Percentiles rank a stretch among this genome's conserved stretches.
Evolutionary conservation across 2,329 filamentous ascomycete species (phyloP).

Genomic region (Colletotrichum melonis): DNA sequence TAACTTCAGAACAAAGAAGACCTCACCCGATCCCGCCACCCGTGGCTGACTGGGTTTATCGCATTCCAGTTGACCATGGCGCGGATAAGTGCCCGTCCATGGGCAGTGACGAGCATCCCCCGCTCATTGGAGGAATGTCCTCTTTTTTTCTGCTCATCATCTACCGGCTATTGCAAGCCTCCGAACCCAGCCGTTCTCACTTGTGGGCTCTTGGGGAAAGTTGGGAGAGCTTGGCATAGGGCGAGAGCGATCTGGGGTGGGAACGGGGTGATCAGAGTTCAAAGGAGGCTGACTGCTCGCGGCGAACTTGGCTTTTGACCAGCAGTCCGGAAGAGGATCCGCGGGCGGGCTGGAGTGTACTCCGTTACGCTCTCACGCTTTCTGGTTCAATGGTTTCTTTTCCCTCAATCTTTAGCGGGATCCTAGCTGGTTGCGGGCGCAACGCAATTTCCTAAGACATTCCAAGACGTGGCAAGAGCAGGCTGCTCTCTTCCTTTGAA

Average conservation of each 20-base stretch:
- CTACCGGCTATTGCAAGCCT: background rate
- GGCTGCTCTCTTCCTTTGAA: background rate
- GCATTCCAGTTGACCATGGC: background rate
- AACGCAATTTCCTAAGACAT: background rate
- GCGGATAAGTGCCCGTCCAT: background rate
- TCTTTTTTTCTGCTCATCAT: background rate
- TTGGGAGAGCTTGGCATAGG: background rate
- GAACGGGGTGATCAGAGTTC: background rate
- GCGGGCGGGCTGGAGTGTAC: background rate
- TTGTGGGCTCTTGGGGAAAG: background rate
- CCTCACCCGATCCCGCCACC: background rate
- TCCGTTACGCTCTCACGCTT: no score
- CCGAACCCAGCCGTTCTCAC: background rate
- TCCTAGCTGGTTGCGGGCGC: background rate
- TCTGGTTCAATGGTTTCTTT: background rate
- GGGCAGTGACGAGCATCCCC: background rate
- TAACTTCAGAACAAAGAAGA: background rate
- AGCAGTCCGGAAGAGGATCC: background rate
- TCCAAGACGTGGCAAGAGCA: slow-evolving; percentile 1
- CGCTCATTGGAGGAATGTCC: background rate
- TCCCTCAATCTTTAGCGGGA: background rate
- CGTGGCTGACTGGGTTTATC: slow-evolving; percentile 1
- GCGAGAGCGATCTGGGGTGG: background rate
- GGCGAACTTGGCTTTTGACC: background rate
- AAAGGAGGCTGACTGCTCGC: background rate